phyloP scores from a whole-genome alignment of 164 flowering plant species.

The Vitis cinerea region DNA sequence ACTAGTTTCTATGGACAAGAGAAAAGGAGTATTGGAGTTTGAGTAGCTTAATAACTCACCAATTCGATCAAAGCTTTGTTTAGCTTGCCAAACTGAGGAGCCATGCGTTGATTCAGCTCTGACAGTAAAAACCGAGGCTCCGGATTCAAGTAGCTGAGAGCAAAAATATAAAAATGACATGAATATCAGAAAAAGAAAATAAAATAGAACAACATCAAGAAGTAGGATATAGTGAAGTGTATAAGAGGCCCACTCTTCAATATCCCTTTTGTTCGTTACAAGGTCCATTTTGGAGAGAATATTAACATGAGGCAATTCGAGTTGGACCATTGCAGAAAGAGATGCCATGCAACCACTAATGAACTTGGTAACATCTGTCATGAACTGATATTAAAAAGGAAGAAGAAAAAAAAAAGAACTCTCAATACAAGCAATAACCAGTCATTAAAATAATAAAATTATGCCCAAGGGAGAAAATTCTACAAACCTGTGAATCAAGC shows the following conservation, averaged over 20 bases:
- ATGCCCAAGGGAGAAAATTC: not conserved
- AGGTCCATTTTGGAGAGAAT: constrained; percentile 98
- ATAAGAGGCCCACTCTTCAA: constrained; percentile 58
- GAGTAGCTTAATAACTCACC: constrained; percentile 43
- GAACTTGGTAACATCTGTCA: constrained; percentile 96
- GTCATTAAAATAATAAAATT: not conserved
- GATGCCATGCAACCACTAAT: constrained; percentile 98
- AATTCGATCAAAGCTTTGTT: constrained; percentile 82
- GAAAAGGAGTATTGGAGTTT: not conserved
- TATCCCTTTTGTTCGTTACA: constrained; percentile 65
- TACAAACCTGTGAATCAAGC: constrained; percentile 93
- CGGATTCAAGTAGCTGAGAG: constrained; percentile 70
- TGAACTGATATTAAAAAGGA: constrained; percentile 47
- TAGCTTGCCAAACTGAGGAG: constrained; percentile 80
- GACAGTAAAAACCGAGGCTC: constrained; percentile 66
- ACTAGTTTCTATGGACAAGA: too few relatives aligned
- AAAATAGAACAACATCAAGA: constrained; percentile 5
- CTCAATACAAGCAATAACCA: not conserved
- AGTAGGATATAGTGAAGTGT: not conserved
- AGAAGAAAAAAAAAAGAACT: not conserved
- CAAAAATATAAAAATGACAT: constrained; percentile 4
- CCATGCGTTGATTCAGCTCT: constrained; percentile 84
- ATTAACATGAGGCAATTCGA: constrained; percentile 91
- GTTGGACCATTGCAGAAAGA: constrained; percentile 96
- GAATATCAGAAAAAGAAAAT: not conserved